Conservation (phyloP, 108 stramenopile species). For the Skeletonema tropicum region DNA sequence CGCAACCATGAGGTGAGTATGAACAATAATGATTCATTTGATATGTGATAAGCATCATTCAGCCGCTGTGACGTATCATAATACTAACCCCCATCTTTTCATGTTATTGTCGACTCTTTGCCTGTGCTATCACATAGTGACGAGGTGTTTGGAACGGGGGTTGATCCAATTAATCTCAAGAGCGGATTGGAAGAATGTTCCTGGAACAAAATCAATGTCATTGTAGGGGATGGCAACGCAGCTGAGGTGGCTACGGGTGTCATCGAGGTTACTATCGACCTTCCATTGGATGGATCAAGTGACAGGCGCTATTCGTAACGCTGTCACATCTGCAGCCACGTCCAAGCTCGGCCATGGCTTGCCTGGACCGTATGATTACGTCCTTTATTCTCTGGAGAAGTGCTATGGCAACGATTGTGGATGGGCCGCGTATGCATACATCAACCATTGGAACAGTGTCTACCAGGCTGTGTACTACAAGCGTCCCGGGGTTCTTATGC, state of each 20-base stretch:
- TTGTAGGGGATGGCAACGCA: too few relatives aligned
- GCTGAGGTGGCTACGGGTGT: too few relatives aligned
- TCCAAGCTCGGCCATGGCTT: constrained; percentile 25
- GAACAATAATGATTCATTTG: background rate
- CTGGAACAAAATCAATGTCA: too few relatives aligned
- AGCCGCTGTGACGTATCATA: background rate
- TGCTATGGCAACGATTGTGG: constrained; percentile 54
- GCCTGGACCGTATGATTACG: too few relatives aligned
- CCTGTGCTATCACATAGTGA: background rate
- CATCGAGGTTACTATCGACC: too few relatives aligned
- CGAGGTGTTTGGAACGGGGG: constrained; percentile 41
- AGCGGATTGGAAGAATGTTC: too few relatives aligned
- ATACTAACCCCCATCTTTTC: background rate
- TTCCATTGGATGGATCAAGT: too few relatives aligned
- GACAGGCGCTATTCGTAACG: constrained; percentile 16
- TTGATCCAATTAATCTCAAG: constrained; percentile 38
- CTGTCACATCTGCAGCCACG: constrained; percentile 23
- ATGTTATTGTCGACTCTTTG: too few relatives aligned
- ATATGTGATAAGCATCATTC: background rate
- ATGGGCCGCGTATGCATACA: constrained; percentile 53
- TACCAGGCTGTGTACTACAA: constrained; percentile 29
- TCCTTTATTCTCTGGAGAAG: constrained; percentile 29
- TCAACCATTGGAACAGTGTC: constrained; percentile 22
- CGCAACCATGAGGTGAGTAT: background rate
- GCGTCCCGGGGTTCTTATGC: constrained; percentile 32